These are phyloP conservation scores for Diddensiella caesifluorescens DNA, from an alignment of 805 yeast genomes.

Conservation along the genomic window DNA sequence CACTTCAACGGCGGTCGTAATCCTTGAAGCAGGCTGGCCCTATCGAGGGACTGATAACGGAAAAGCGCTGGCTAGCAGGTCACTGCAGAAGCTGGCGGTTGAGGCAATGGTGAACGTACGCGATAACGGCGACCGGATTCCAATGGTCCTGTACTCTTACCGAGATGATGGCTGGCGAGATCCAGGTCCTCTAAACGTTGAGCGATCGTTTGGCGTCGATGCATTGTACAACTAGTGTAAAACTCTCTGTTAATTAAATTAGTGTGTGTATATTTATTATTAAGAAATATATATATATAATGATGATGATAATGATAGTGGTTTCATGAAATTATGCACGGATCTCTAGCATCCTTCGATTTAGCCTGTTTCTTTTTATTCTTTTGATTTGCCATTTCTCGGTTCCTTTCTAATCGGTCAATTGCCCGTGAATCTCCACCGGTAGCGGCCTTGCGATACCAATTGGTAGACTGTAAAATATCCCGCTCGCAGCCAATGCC, in stretches of 20 bases:
- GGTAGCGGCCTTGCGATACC: conserved; percentile 74
- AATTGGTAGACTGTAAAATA: conserved; percentile 51
- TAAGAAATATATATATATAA: no score
- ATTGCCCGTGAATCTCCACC: conserved; percentile 50
- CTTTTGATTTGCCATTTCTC: conserved; percentile 1
- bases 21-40: conserved; percentile 91
- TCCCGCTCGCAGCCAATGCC: conserved; percentile 80
- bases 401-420: conserved; percentile 25
- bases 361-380: conserved; percentile 1
- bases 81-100: conserved; percentile 65
- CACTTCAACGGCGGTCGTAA: conserved; percentile 42
- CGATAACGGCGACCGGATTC: conserved; percentile 13
- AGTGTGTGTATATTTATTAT: not conserved
- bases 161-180: conserved; percentile 23
- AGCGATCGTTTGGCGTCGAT: conserved; percentile 20
- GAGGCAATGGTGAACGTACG: conserved; percentile 43
- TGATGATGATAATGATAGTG: no score
- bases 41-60: conserved; percentile 65
- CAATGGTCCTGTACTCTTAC: conserved; percentile 18
- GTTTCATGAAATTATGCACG: no score
- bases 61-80: conserved; percentile 63
- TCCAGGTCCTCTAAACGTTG: conserved; percentile 21
- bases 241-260: not conserved
- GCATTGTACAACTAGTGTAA: conserved; percentile 8
- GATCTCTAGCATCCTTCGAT: conserved; percentile 1